These are phyloP conservation scores for Fraxinus anomala DNA, from an alignment of 257 asterid genomes.

Conservation along the genomic window DNA sequence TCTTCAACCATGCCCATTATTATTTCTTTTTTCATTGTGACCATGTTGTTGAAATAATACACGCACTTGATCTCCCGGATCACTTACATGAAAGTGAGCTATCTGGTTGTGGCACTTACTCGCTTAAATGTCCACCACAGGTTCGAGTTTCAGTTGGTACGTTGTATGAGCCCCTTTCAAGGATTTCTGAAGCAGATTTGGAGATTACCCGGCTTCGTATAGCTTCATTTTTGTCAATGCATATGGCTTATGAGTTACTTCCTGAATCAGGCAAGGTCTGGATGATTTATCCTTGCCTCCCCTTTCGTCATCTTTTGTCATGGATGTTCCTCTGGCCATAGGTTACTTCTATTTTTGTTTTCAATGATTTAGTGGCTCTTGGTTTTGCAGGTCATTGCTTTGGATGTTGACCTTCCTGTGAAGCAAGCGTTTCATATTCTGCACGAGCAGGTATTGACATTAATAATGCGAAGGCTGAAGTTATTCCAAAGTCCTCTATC, in stretches of 20 bases:
- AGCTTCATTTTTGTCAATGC: slow-evolving; percentile 66
- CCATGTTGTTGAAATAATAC: not conserved
- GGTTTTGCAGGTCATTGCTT: slow-evolving; percentile 70
- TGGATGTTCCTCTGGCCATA: slow-evolving; percentile 4
- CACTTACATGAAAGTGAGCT: not conserved
- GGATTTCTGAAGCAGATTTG: slow-evolving; percentile 73
- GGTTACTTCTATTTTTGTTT: slow-evolving; percentile 10
- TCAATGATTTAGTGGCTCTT: slow-evolving; percentile 21
- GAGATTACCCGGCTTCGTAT: slow-evolving; percentile 71
- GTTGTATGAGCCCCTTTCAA: slow-evolving; percentile 47
- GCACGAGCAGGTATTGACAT: slow-evolving; percentile 78
- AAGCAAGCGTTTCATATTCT: slow-evolving; percentile 95
- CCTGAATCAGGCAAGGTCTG: slow-evolving; percentile 94
- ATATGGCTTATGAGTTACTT: slow-evolving; percentile 82
- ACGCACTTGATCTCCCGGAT: not conserved
- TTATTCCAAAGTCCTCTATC: not conserved
- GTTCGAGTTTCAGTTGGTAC: slow-evolving; percentile 73
- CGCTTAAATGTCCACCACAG: slow-evolving; percentile 34
- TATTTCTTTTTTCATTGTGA: not conserved
- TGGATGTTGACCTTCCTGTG: slow-evolving; percentile 86
- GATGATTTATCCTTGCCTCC: slow-evolving; percentile 5
- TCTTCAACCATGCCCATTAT: not conserved
- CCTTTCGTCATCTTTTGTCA: not conserved
- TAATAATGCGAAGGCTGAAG: slow-evolving; percentile 16
- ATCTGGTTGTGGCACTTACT: not conserved